Conservation (phyloP, 2,329 filamentous ascomycete genomes). For the Cytospora paraplurivora region DNA sequence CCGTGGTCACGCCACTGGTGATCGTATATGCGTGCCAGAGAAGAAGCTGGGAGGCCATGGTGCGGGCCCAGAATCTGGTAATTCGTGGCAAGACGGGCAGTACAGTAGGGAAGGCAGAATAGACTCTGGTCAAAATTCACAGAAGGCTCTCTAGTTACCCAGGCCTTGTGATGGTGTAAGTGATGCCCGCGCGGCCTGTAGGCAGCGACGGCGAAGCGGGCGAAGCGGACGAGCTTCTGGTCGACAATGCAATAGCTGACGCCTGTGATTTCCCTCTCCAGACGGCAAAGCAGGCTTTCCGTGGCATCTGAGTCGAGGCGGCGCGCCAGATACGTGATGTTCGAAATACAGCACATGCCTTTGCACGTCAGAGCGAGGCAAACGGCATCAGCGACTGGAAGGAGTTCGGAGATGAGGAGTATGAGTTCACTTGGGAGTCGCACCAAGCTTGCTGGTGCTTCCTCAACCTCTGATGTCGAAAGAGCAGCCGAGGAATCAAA, state of each 20-base stretch:
- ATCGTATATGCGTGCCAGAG: constrained; percentile 13
- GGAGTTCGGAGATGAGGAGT: constrained; percentile 25
- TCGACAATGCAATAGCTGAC: constrained; percentile 20
- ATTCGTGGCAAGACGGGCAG: constrained; percentile 25
- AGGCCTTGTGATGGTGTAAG: not conserved
- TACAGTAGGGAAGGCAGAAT: constrained; percentile 14
- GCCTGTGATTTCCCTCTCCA: constrained; percentile 25
- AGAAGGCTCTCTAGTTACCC: not conserved
- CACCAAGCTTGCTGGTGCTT: not conserved
- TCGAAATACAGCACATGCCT: constrained; percentile 17
- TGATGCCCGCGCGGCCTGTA: not conserved
- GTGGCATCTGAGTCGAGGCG: constrained; percentile 22
- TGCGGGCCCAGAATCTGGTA: constrained; percentile 24
- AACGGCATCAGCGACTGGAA: constrained; percentile 21
- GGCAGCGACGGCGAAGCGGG: not conserved
- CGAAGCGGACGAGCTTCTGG: constrained; percentile 7
- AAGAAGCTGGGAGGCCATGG: constrained; percentile 25
- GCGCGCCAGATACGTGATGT: constrained; percentile 9
- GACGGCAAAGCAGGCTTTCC: constrained; percentile 26
- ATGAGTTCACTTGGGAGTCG: constrained; percentile 12
- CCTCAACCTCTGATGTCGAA: constrained; percentile 9
- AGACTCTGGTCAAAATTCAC: not conserved
- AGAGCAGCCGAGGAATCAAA: constrained; percentile 3
- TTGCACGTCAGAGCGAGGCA: constrained; percentile 28
- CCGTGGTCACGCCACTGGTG: not conserved